phyloP scores from a whole-genome alignment of 441 rosid species.

The Arabidopsis hybrid region DNA sequence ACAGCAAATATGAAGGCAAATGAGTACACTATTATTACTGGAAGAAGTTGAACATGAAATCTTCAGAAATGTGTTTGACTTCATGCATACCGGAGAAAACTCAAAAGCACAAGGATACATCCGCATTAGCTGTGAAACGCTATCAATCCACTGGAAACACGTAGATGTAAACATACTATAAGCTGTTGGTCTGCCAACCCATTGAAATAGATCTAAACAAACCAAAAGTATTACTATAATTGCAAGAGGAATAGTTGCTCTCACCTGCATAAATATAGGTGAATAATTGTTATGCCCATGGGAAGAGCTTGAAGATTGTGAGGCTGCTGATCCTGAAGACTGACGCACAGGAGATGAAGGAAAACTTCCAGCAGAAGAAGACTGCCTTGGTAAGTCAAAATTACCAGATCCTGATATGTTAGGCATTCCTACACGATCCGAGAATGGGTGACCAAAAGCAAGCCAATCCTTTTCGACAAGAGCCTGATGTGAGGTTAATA shows the following conservation, averaged over 20 bases:
- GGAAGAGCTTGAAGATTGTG: conserved; percentile 80
- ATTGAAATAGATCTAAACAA: background rate
- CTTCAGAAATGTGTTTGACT: conserved; percentile 16
- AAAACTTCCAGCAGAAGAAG: conserved; percentile 75
- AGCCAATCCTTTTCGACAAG: conserved; percentile 98
- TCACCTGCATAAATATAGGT: conserved; percentile 97
- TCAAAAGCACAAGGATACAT: conserved; percentile 99
- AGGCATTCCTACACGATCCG: conserved; percentile 96
- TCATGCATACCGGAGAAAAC: conserved; percentile 85
- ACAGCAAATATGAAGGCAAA: conserved; percentile 32
- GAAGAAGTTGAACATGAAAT: conserved; percentile 9
- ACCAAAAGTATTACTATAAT: conserved; percentile 6
- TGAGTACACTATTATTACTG: conserved; percentile 3
- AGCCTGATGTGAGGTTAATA: conserved; percentile 59
- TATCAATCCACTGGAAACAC: conserved; percentile 97
- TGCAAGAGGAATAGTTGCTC: conserved; percentile 23
- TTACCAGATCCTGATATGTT: conserved; percentile 63
- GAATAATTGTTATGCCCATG: conserved; percentile 89
- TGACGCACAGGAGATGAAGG: conserved; percentile 77
- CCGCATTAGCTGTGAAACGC: conserved; percentile 89
- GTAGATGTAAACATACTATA: background rate
- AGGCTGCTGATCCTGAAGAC: conserved; percentile 65
- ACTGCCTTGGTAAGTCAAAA: conserved; percentile 74
- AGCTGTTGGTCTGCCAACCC: no score
- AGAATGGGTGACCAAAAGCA: conserved; percentile 98